Percentiles rank a stretch among this genome's conserved stretches.
Evolutionary conservation across 176 grass and related monocot genomes (phyloP).

Genomic region (Thalia dealbata): DNA sequence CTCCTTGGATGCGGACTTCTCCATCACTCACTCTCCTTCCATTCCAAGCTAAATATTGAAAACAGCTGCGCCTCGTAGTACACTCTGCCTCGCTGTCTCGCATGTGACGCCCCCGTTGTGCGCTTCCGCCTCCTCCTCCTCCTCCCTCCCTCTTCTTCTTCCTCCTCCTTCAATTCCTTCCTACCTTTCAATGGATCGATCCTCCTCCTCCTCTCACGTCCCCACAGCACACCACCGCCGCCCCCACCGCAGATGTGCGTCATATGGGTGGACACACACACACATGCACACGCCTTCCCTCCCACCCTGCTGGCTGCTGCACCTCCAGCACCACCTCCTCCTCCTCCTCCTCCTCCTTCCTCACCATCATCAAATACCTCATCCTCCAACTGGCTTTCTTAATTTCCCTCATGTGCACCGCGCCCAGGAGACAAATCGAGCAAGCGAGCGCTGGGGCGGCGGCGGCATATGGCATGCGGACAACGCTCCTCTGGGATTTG

Average conservation of each 20-base stretch:
- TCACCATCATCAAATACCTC: slow-evolving; percentile 3
- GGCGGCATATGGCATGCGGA: neutral
- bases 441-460: slow-evolving; percentile 7
- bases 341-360: neutral
- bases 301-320: neutral
- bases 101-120: slow-evolving; percentile 44
- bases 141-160: neutral
- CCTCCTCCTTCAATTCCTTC: no score
- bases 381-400: slow-evolving; percentile 23
- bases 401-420: slow-evolving; percentile 23
- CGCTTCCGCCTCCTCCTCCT: neutral
- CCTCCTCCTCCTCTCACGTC: no score
- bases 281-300: neutral
- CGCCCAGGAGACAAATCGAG: slow-evolving; percentile 2
- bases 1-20: no score
- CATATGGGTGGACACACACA: no score
- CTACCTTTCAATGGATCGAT: no score
- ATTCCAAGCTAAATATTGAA: neutral
- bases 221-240: no score
- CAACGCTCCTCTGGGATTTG: slow-evolving; percentile 19
- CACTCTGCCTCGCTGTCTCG: slow-evolving; percentile 47
- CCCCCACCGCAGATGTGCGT: no score
- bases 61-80: slow-evolving; percentile 11
- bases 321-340: neutral
- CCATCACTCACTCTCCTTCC: neutral